These are phyloP conservation scores for Lactarius pseudohatsudake DNA, from an alignment of 768 basidiomycete genomes.

Conservation along the genomic window DNA sequence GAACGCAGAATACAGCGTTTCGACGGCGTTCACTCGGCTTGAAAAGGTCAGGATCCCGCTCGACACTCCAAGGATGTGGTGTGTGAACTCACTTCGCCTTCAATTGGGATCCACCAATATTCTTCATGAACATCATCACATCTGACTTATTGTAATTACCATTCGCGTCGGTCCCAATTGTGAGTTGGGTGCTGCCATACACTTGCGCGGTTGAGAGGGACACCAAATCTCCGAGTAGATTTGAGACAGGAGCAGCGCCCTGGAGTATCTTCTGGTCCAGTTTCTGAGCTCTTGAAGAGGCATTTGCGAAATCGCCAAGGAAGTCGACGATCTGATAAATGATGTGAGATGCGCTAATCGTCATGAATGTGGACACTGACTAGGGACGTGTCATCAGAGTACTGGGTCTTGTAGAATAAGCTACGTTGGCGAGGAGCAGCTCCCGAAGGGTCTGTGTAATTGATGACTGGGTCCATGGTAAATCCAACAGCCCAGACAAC, in stretches of 20 bases:
- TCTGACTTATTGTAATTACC: slow-evolving; percentile 53
- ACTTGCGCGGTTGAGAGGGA: neutral
- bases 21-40: slow-evolving; percentile 47
- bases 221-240: neutral
- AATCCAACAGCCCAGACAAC: neutral
- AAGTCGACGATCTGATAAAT: neutral
- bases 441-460: neutral
- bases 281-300: neutral
- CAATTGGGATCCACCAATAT: slow-evolving; percentile 13
- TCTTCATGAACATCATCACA: slow-evolving; percentile 52
- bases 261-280: neutral
- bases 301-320: neutral
- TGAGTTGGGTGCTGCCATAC: slow-evolving; percentile 45
- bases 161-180: slow-evolving; percentile 46
- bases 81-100: slow-evolving; percentile 39
- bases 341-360: neutral
- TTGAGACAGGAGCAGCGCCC: neutral
- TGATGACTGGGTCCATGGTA: neutral
- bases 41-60: neutral
- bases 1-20: slow-evolving; percentile 53
- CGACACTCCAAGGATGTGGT: neutral
- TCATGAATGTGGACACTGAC: neutral
- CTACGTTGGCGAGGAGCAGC: neutral
- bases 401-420: neutral
- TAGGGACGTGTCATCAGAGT: neutral